Evolutionary conservation across 2,329 filamentous ascomycete genomes (phyloP).

Genomic region (Aspergillus versicolor): DNA sequence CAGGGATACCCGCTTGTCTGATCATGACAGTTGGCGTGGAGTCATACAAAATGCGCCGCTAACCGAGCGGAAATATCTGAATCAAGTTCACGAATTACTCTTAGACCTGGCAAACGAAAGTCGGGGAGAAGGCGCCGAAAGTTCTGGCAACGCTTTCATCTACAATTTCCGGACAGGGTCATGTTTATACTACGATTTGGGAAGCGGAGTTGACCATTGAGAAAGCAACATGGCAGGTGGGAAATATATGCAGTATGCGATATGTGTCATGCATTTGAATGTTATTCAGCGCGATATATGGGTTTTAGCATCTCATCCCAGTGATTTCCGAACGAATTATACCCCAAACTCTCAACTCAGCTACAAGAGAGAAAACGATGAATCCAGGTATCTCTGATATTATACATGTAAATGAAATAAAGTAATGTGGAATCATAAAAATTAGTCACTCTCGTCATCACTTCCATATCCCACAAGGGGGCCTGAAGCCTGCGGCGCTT

Average conservation of each 20-base stretch:
- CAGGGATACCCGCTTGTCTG: slow-evolving; percentile 70
- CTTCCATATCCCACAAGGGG: slow-evolving; percentile 87
- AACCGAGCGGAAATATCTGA: slow-evolving; percentile 76
- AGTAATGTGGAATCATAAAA: slow-evolving; percentile 13
- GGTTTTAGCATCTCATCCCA: slow-evolving; percentile 14
- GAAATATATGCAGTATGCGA: slow-evolving; percentile 11
- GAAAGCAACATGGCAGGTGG: slow-evolving; percentile 1
- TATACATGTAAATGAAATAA: slow-evolving; percentile 27
- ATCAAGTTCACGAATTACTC: slow-evolving; percentile 78
- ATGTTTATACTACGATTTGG: slow-evolving; percentile 83
- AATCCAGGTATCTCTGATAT: slow-evolving; percentile 35
- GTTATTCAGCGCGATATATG: slow-evolving; percentile 1
- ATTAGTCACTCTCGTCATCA: slow-evolving; percentile 72
- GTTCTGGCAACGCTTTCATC: slow-evolving; percentile 72
- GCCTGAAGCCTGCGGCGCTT: slow-evolving; percentile 45
- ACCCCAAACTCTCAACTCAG: slow-evolving; percentile 17
- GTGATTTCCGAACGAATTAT: slow-evolving; percentile 21
- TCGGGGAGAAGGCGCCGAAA: slow-evolving; percentile 49
- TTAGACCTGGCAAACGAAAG: slow-evolving; percentile 57
- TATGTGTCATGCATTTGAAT: slow-evolving; percentile 14
- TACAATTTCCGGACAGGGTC: slow-evolving; percentile 87
- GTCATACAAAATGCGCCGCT: slow-evolving; percentile 76
- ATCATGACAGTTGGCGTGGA: slow-evolving; percentile 78
- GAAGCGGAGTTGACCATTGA: slow-evolving; percentile 23
- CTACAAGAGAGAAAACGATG: slow-evolving; percentile 8